A percentile compares a stretch with the other conserved stretches of the same genome.
Evolutionary conservation across 116 monocot species (phyloP).

Genomic region (Posidonia oceanica): DNA sequence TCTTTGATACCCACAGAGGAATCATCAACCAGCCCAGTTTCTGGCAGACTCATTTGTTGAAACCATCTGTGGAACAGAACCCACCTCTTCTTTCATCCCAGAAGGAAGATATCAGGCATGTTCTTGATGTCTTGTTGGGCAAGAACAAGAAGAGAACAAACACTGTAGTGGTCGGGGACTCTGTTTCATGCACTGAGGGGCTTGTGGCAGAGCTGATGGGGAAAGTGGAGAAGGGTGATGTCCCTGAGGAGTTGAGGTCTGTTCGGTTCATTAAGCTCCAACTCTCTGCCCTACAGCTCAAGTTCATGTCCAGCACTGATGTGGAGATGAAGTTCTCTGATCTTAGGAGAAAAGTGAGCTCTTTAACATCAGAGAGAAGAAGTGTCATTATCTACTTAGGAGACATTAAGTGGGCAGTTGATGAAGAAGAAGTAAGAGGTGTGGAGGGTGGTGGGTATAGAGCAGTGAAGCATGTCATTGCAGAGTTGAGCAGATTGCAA

Average conservation of each 20-base stretch:
- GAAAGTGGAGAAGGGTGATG: conserved; percentile 60
- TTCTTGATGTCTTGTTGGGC: conserved; percentile 50
- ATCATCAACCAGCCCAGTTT: conserved; percentile 17
- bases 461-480: conserved; percentile 37
- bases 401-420: conserved; percentile 69
- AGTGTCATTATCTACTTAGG: conserved; percentile 54
- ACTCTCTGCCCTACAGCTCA: conserved; percentile 42
- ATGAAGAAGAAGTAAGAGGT: neutral
- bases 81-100: conserved; percentile 15
- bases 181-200: conserved; percentile 40
- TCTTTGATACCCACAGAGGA: conserved; percentile 23
- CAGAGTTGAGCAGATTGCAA: conserved; percentile 51
- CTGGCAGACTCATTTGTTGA: conserved; percentile 43
- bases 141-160: conserved; percentile 34
- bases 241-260: conserved; percentile 55
- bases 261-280: conserved; percentile 51
- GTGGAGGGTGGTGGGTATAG: conserved; percentile 11
- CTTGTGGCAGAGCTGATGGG: conserved; percentile 44
- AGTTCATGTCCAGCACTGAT: conserved; percentile 56
- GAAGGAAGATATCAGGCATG: conserved; percentile 49
- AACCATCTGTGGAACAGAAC: conserved; percentile 24
- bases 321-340: conserved; percentile 53
- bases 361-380: conserved; percentile 13
- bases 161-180: conserved; percentile 66
- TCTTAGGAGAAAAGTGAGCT: conserved; percentile 43